phyloP scores from a whole-genome alignment of 176 grass and related monocot species.

The sorghum (Sorghum bicolor) region DNA sequence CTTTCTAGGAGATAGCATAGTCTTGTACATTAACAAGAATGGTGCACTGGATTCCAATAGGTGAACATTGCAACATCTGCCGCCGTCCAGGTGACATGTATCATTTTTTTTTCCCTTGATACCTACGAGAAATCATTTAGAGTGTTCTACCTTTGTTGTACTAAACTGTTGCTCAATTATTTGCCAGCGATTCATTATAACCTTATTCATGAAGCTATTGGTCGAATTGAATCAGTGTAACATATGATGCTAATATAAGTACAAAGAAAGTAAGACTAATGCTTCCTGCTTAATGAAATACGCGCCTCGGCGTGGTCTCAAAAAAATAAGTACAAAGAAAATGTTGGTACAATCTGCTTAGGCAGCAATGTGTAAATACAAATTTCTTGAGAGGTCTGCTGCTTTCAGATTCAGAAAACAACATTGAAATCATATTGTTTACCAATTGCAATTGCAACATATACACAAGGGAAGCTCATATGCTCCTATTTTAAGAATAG shows the following conservation, averaged over 20 bases:
- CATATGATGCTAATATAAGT: constrained; percentile 15
- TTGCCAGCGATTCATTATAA: constrained; percentile 23
- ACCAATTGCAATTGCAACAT: neutral
- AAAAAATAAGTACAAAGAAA: neutral
- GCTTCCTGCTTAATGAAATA: too few species aligned
- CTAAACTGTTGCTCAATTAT: neutral
- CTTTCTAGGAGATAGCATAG: constrained; percentile 27
- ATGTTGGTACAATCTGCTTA: constrained; percentile 7
- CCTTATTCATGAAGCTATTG: constrained; percentile 14
- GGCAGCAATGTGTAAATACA: constrained; percentile 1
- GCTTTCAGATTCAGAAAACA: neutral
- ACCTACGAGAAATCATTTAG: constrained; percentile 9
- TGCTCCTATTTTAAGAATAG: neutral
- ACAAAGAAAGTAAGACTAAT: too few species aligned
- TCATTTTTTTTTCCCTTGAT: neutral
- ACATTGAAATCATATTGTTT: neutral
- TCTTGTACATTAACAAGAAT: constrained; percentile 29
- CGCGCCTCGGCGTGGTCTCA: too few species aligned
- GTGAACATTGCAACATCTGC: neutral
- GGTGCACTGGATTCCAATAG: constrained; percentile 14
- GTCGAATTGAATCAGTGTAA: neutral
- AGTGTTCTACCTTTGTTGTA: constrained; percentile 17
- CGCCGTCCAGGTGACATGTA: constrained; percentile 32
- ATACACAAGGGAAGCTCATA: constrained; percentile 3
- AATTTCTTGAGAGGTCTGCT: neutral